A percentile compares a stretch with the other conserved stretches of the same genome.
These are phyloP conservation scores for Hypoxylon rickii DNA, from an alignment of 495 filamentous ascomycete genomes.

Conservation along the genomic window DNA sequence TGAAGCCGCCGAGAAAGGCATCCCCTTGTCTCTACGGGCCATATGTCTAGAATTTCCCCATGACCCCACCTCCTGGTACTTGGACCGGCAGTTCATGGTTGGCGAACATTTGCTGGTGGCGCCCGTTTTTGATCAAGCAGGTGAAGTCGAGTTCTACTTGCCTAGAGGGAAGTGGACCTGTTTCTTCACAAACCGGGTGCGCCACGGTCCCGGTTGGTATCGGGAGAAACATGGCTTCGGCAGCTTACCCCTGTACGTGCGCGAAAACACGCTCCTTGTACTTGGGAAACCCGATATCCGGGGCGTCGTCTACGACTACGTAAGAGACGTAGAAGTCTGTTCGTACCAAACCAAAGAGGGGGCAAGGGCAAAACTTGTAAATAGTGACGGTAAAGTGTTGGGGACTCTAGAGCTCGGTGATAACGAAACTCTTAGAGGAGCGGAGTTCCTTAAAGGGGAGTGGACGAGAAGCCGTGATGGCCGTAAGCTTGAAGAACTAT, in stretches of 20 bases:
- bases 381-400: constrained; percentile 38
- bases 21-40: constrained; percentile 60
- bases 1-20: constrained; percentile 48
- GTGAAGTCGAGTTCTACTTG: constrained; percentile 66
- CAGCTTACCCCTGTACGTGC: constrained; percentile 54
- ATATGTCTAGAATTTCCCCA: constrained; percentile 69
- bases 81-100: constrained; percentile 73
- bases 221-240: constrained; percentile 53
- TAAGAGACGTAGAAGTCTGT: constrained; percentile 47
- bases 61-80: constrained; percentile 62
- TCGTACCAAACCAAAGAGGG: constrained; percentile 44
- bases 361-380: constrained; percentile 42
- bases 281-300: constrained; percentile 50
- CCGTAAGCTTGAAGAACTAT: constrained; percentile 21
- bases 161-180: constrained; percentile 62
- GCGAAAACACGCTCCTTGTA: constrained; percentile 52
- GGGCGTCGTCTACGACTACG: constrained; percentile 57
- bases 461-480: constrained; percentile 22
- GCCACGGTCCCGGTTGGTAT: constrained; percentile 52
- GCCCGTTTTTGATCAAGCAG: constrained; percentile 63
- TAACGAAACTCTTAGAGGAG: constrained; percentile 8
- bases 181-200: constrained; percentile 52
- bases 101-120: constrained; percentile 62
- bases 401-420: constrained; percentile 38
- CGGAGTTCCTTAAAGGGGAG: constrained; percentile 24